These are phyloP conservation scores for Backusella parvicylindrica DNA, from an alignment of 192 early-diverging fungal genomes.

Conservation along the genomic window DNA sequence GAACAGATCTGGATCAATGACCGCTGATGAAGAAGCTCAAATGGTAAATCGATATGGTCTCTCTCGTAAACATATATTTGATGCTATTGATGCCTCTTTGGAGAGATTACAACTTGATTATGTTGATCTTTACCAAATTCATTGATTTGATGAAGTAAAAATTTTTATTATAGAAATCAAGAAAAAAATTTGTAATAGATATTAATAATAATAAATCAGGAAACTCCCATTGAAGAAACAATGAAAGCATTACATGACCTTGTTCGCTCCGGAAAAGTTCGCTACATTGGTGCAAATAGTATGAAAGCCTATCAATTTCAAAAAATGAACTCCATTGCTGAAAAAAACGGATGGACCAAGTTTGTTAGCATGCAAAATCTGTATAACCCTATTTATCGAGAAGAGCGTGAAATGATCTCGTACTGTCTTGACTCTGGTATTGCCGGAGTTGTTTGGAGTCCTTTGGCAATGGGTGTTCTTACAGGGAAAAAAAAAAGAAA, in stretches of 20 bases:
- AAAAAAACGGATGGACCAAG: conserved; percentile 35
- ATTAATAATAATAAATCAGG: not conserved
- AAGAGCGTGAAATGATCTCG: conserved; percentile 39
- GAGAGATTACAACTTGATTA: conserved; percentile 65
- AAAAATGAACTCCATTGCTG: conserved; percentile 35
- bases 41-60: conserved; percentile 67
- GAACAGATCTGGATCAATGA: conserved; percentile 24
- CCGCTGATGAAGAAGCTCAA: not conserved
- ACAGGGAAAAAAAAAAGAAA: conserved; percentile 21
- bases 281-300: conserved; percentile 38
- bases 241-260: conserved; percentile 68
- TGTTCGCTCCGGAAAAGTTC: conserved; percentile 57
- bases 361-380: conserved; percentile 25
- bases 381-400: conserved; percentile 38
- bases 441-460: conserved; percentile 21
- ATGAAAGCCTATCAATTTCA: conserved; percentile 41
- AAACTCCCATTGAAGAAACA: conserved; percentile 64
- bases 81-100: conserved; percentile 68
- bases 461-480: conserved; percentile 30
- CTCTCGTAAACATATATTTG: conserved; percentile 81
- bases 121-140: conserved; percentile 72
- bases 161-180: too few relatives aligned
- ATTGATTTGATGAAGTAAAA: conserved; percentile 53
- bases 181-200: not conserved
- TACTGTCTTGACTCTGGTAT: conserved; percentile 32